Conservation (phyloP, 148 eudicot genomes). For the Oxyria digyna region DNA sequence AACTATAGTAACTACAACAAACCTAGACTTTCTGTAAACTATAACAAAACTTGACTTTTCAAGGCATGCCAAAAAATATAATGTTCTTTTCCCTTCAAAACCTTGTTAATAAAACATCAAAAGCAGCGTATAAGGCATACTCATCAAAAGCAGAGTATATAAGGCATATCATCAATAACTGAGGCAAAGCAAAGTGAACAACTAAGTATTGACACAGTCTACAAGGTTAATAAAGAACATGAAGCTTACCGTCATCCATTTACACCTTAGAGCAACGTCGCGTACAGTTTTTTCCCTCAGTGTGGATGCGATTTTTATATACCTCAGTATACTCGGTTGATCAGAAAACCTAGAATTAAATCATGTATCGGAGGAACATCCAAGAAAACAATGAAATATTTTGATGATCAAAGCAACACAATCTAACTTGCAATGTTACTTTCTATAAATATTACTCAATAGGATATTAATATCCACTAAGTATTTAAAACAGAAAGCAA, state of each 20-base stretch:
- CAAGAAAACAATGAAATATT: neutral
- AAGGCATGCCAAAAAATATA: neutral
- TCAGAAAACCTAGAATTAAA: constrained; percentile 33
- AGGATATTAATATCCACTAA: neutral
- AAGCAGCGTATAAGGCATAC: neutral
- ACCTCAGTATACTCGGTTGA: constrained; percentile 71
- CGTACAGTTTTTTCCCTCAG: constrained; percentile 79
- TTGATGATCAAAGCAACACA: neutral
- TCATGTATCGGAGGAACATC: neutral
- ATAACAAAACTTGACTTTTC: neutral
- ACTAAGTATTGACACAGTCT: neutral
- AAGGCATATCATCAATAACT: neutral
- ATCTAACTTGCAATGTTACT: neutral
- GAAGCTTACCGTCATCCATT: constrained; percentile 78
- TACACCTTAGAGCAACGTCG: constrained; percentile 85
- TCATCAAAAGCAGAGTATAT: neutral
- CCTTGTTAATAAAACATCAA: neutral
- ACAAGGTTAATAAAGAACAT: neutral
- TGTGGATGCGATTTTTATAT: constrained; percentile 69
- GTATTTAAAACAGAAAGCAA: neutral
- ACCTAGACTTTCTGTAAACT: neutral
- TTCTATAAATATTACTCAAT: neutral
- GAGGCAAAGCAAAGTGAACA: neutral
- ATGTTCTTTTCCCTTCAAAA: neutral
- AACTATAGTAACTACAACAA: neutral